Evolutionary conservation across 2,329 filamentous ascomycete species (phyloP).

Genomic region (Triangularia verruculosa): DNA sequence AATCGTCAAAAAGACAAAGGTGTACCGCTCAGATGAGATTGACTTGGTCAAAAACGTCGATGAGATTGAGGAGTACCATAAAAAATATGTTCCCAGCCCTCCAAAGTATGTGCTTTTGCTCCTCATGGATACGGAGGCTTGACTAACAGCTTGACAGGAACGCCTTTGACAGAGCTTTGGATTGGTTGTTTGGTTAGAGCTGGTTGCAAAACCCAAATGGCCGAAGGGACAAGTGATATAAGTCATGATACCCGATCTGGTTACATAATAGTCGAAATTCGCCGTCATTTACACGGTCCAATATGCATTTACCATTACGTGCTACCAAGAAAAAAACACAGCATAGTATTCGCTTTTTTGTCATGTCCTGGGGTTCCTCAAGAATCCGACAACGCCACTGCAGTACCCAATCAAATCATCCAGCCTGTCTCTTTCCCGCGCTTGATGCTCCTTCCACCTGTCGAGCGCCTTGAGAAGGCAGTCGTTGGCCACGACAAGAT

Average conservation of each 20-base stretch:
- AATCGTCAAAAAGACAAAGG: conserved; percentile 58
- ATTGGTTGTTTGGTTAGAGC: conserved; percentile 28
- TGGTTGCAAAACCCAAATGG: background rate
- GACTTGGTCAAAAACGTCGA: conserved; percentile 62
- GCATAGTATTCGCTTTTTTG: conserved; percentile 3
- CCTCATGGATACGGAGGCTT: background rate
- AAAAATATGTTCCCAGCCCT: conserved; percentile 26
- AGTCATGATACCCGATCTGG: background rate
- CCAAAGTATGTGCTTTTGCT: conserved; percentile 22
- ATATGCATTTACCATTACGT: background rate
- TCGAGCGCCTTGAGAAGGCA: conserved; percentile 57
- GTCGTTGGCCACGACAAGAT: conserved; percentile 50
- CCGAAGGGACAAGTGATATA: background rate
- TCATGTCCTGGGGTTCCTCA: conserved; percentile 63
- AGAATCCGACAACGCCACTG: conserved; percentile 77
- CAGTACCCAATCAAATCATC: conserved; percentile 81
- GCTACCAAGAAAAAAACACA: background rate
- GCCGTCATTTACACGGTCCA: background rate
- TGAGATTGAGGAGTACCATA: conserved; percentile 51
- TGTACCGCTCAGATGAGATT: conserved; percentile 52
- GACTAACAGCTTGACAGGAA: conserved; percentile 18
- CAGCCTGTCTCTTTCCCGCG: conserved; percentile 67
- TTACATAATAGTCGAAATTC: background rate
- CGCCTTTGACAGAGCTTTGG: conserved; percentile 23
- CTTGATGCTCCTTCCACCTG: conserved; percentile 71